Percentiles rank a stretch among this genome's conserved stretches.
These are phyloP conservation scores for Aureobasidium vineae DNA, from an alignment of 2,329 filamentous ascomycete species.

Conservation along the genomic window DNA sequence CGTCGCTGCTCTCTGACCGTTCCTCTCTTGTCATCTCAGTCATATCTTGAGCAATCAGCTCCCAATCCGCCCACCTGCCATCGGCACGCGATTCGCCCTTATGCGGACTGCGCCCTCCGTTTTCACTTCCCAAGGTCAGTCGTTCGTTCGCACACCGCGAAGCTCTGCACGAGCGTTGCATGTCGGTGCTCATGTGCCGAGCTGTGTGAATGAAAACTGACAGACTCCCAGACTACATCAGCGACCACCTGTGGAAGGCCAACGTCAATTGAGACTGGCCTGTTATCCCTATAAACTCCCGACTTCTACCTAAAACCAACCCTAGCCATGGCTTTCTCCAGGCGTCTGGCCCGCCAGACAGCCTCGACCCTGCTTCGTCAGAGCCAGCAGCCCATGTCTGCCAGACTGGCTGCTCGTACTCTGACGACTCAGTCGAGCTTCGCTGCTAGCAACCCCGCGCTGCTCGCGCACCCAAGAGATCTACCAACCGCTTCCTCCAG, in stretches of 20 bases:
- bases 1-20: conserved; percentile 21
- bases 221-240: conserved; percentile 58
- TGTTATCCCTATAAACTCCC: neutral
- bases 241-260: conserved; percentile 69
- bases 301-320: conserved; percentile 14
- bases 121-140: conserved; percentile 55
- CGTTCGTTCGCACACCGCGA: conserved; percentile 7
- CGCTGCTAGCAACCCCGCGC: conserved; percentile 13
- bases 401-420: conserved; percentile 33
- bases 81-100: conserved; percentile 29
- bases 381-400: conserved; percentile 31
- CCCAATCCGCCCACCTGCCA: conserved; percentile 28
- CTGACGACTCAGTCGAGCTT: conserved; percentile 34
- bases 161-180: conserved; percentile 23
- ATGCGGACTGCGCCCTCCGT: conserved; percentile 53
- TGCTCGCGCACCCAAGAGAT: conserved; percentile 22
- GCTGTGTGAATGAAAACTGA: conserved; percentile 14
- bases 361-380: conserved; percentile 34
- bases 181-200: conserved; percentile 1
- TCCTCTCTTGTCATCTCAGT: conserved; percentile 35
- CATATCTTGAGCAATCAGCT: conserved; percentile 29
- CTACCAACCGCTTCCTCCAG: conserved; percentile 26
- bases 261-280: conserved; percentile 55
- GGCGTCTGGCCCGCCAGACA: conserved; percentile 37
- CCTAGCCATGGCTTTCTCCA: conserved; percentile 38